Conservation (phyloP, 2,329 filamentous ascomycete species). For the Lizonia empirigonia region DNA sequence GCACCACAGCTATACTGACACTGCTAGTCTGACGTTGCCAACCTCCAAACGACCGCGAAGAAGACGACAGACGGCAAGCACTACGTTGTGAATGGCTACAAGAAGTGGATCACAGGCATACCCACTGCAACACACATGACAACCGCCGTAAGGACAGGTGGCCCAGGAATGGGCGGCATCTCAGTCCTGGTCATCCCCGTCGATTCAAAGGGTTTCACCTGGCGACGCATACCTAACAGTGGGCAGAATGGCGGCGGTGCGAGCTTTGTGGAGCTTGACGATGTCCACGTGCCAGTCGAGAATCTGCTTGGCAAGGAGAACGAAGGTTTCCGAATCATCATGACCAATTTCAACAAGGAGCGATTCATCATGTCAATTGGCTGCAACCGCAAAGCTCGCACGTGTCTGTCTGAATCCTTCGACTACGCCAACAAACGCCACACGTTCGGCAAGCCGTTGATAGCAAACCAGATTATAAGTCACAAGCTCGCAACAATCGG, state of each 20-base stretch:
- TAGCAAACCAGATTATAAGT: conserved; percentile 64
- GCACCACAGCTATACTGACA: conserved; percentile 11
- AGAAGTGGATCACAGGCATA: conserved; percentile 72
- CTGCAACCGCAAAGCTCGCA: conserved; percentile 63
- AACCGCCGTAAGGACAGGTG: conserved; percentile 66
- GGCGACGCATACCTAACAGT: conserved; percentile 65
- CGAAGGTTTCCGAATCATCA: conserved; percentile 62
- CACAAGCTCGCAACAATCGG: conserved; percentile 66
- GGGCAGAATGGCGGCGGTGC: conserved; percentile 70
- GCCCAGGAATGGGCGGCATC: conserved; percentile 59
- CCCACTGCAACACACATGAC: conserved; percentile 67
- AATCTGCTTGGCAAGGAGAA: conserved; percentile 63
- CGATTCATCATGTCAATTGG: conserved; percentile 63
- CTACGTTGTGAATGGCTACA: conserved; percentile 70
- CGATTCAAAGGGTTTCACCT: conserved; percentile 56
- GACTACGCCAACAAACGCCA: conserved; percentile 58
- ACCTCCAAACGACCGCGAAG: conserved; percentile 66
- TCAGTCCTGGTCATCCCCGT: conserved; percentile 64
- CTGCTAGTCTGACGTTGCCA: conserved; percentile 64
- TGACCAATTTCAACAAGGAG: conserved; percentile 61
- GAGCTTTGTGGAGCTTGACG: conserved; percentile 62
- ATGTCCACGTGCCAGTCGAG: conserved; percentile 60
- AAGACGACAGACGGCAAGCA: conserved; percentile 77
- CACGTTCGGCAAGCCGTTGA: conserved; percentile 65
- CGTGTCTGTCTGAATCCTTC: conserved; percentile 61